Evolutionary conservation across 2,329 filamentous ascomycete species (phyloP), one percentile per base, ranked within the genome.

Genomic region (Didymella exigua): DNA sequence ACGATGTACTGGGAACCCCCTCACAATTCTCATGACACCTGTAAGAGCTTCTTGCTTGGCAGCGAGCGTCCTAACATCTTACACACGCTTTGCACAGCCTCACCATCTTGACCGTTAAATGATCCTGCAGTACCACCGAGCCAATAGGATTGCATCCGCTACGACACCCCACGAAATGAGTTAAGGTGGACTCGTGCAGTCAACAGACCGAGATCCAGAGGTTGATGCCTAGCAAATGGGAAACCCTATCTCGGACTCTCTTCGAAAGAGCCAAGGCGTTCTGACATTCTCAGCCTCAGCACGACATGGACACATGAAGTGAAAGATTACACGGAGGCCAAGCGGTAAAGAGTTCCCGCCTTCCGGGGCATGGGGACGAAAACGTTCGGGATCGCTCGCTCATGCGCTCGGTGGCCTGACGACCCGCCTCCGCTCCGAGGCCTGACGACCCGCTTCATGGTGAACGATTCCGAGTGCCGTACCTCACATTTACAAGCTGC

Each of bases 331-430:
- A 42, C 27, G 27, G 26, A 18, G 49, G 52, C 54, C 49, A 45
- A 60, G 48, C 37, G 29, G 31, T 40, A 48, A 48, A 54, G 50
- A 33, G 21, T 58, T 49, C 47, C 40, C 49, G 47, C 40, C 31
- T 42, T 21, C 33, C 47, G 48, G 31, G 50, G n/a, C 41, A 31
- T 24, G 45, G 44, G 63, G 66, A 66, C 63, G 56, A 63, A 67
- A 59, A 50, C 43, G 31, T 29, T 53, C 64, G 60, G 64, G 46
- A 49, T 45, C 49, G 37, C 58, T 41, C 40, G 6, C 38, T 54
- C 52, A 49, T 46, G 44, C 30, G 45, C 53, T 68, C 66, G 63
- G 65, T 45, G 40, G 57, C 40, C 61, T 56, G 58, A 54, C 56
- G 49, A 49, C 60, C 54, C 58, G 58, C 43, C 51, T 65, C 62